These are phyloP conservation scores for Strigomonas oncopelti DNA, from an alignment of 208 protist genomes.

Conservation along the genomic window DNA sequence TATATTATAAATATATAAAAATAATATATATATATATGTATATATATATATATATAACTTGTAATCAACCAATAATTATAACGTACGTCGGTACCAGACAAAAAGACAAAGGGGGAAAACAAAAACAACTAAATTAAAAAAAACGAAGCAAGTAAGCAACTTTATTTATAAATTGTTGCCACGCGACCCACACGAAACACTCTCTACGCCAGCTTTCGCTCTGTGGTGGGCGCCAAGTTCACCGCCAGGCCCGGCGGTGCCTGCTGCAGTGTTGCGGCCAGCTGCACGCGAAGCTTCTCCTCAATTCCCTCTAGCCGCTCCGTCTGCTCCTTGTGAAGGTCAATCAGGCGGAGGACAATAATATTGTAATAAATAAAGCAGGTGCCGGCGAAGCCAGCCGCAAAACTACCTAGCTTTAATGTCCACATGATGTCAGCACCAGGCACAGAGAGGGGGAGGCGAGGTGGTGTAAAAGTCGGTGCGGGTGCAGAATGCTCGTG, in stretches of 20 bases:
- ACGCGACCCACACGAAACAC: not conserved
- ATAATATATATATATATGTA: no score
- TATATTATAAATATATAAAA: no score
- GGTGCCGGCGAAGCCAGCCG: slow-evolving; percentile 20
- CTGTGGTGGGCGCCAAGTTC: no score
- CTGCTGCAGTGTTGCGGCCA: not conserved
- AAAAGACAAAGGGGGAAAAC: not conserved
- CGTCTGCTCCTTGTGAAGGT: slow-evolving; percentile 23
- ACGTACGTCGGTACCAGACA: not conserved
- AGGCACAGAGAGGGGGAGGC: not conserved
- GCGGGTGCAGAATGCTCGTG: no score
- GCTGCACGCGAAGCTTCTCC: slow-evolving; percentile 11
- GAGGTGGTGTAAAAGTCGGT: no score
- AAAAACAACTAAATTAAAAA: not conserved
- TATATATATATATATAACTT: no score
- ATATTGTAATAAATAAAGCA: slow-evolving; percentile 31
- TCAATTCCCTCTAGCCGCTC: slow-evolving; percentile 28
- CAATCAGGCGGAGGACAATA: slow-evolving; percentile 27
- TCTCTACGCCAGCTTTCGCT: not conserved
- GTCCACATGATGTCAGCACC: not conserved
- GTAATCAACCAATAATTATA: no score
- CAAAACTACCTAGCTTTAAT: slow-evolving; percentile 40
- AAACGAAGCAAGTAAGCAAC: not conserved
- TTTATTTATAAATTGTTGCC: no score
- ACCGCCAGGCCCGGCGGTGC: not conserved